Base-by-base conservation (phyloP, 352 stramenopile genomes). In the Globisporangium rhizosaccharum region DNA sequence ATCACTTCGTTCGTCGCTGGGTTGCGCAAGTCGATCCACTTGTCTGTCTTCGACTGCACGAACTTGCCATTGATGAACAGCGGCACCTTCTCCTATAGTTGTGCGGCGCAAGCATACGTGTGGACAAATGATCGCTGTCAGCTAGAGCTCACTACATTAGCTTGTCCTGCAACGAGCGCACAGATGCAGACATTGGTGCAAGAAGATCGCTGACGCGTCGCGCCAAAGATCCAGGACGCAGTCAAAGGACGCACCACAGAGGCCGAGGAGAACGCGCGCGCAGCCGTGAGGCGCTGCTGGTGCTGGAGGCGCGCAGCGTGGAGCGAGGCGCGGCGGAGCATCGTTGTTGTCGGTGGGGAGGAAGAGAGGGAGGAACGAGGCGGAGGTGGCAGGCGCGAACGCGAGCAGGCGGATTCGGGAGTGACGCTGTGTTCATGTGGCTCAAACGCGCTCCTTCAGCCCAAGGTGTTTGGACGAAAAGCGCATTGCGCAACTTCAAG, bases 1-100 rank as follows among this genome's bases (percentile, higher is more conserved):
- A 97, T 82, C 44, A 97, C 69, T 50, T 92, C 79, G 61, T 97
- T 94, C 46, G 89, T 98, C 51, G 90, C 90, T 51, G 94, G 92
- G 73, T 98, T 96, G 58, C 72, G 81, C 41, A 98, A 51, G 53
- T 97, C 86, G 56, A 98, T 97, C 86, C 82, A 96, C 66, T 97
- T 92, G 66, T 80, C 69, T 1, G 87, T 92, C 65, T 92, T 94
- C 55, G 90, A 97, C 53, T 95, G 72, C 45, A 97, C 85, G 59
- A 97, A 97, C 66, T 97, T 79, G 65, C 92, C 91, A 62, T 96
- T 89, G 70, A 97, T 97, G 58, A 97, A 96, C 55, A 91, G 77
- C 63, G 82, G 85, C 47, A 92, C 82, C 17, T 79, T 80, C 51
- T 85, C 72, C 77, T 89, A 48, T 48, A 41, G 17, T 33, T 54